Base-by-base conservation (phyloP, 768 basidiomycete species). In the Panellus pusillus region DNA sequence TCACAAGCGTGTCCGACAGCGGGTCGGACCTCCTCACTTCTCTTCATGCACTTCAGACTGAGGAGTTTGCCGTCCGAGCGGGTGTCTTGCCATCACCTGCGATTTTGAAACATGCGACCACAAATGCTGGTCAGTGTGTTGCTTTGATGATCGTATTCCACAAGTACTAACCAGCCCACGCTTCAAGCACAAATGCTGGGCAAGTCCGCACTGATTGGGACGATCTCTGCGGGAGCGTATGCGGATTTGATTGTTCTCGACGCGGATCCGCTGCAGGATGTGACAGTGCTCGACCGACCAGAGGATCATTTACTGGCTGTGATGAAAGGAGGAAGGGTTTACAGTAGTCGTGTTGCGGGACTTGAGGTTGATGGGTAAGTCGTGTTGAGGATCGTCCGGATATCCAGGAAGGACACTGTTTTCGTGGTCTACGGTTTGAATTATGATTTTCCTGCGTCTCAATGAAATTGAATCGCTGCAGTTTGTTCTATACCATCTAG, bases 11-110 rank as follows among this genome's bases (percentile, higher is more conserved):
- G 20, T 52, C 65, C 6, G 24, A 19, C 18, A 64, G 63, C 27
- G 63, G 63, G 14, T 64, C 63, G 12, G 63, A 64, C 49, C 58
- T 64, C 55, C 68, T 70, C 50, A 77, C 63, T 36, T 80, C 67
- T 52, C 75, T 74, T 72, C 81, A 68, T 52, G 78, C 70, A 44
- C 72, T 71, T 47, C 81, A 70, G 64, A 79, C 71, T 67, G 73
- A 64, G 35, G 63, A 64, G 74, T 77, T 77, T 54, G 63, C 70
- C 9, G 74, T 75, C 19, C 66, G 77, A 24, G 65, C 72, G 2
- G 50, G 61, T 9, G 65, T 74, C 2, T 67, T 77, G 1, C 54
- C 69, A 1, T 68, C 73, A 0, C 50, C 61, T 0, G 66, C 61
- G 1, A 66, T 77, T 15, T 58, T 77, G 7, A 63, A 65, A n/a